Conservation (phyloP, 176 grass and related monocot species). For the Areca catechu region DNA sequence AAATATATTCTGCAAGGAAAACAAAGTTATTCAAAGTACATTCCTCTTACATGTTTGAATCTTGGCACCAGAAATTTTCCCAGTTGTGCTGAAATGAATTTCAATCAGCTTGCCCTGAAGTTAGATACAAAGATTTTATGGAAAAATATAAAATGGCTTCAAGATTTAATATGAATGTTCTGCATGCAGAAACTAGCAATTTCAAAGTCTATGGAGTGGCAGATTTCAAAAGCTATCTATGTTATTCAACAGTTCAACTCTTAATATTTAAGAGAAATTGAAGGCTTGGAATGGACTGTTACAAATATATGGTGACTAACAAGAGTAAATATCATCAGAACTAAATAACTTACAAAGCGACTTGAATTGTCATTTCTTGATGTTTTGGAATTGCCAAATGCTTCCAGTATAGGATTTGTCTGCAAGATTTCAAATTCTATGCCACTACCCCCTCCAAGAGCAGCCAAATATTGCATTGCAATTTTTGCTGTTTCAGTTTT, state of each 20-base stretch:
- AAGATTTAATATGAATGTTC: no score
- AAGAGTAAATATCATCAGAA: not conserved
- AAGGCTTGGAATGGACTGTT: no score
- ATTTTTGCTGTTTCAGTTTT: conserved; percentile 99
- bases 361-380: conserved; percentile 96
- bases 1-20: no score
- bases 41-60: conserved; percentile 84
- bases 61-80: conserved; percentile 86
- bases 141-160: not conserved
- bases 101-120: conserved; percentile 93
- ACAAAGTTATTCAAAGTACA: no score
- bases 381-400: conserved; percentile 99
- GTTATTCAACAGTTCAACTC: no score
- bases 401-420: conserved; percentile 95
- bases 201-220: no score
- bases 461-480: conserved; percentile 97
- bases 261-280: no score
- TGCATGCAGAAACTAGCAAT: no score
- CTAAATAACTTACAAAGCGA: conserved; percentile 73
- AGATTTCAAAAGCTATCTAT: no score
- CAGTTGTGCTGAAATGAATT: conserved; percentile 92
- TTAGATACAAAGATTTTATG: conserved; percentile 9
- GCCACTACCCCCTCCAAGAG: conserved; percentile 86
- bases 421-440: conserved; percentile 99
- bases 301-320: no score